These are phyloP conservation scores for Colletotrichum sp. DNA, from an alignment of 2,329 filamentous ascomycete species.

Conservation along the genomic window DNA sequence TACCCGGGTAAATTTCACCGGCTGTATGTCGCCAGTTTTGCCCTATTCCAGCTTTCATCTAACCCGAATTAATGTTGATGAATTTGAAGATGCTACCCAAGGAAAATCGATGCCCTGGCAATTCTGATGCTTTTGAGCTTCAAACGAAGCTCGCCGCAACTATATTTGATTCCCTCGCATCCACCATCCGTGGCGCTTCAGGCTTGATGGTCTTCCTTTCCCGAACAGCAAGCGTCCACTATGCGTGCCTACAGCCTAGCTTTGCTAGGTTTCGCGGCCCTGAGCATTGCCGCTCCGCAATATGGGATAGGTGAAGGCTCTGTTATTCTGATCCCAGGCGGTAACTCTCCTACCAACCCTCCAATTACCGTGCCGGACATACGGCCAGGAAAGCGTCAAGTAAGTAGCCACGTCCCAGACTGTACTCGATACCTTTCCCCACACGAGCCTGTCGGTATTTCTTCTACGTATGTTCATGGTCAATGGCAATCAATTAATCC, in stretches of 20 bases:
- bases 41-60: too few species aligned
- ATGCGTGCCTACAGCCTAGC: background rate
- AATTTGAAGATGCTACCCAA: too few species aligned
- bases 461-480: background rate
- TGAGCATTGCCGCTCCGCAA: background rate
- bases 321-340: background rate
- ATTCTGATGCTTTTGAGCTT: too few species aligned
- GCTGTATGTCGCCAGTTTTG: too few species aligned
- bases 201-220: too few species aligned
- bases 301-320: background rate
- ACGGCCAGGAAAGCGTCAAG: background rate
- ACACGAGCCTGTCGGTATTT: accelerated
- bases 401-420: background rate
- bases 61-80: too few species aligned
- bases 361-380: background rate
- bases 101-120: too few species aligned
- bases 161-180: too few species aligned
- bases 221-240: background rate
- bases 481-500: background rate
- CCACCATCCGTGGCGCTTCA: too few species aligned
- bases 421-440: too few species aligned
- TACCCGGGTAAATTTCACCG: too few species aligned
- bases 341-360: background rate
- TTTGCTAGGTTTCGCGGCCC: background rate
- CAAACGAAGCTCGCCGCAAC: too few species aligned